These are phyloP conservation scores for Eremochloa ophiuroides DNA, from an alignment of 176 grass and related monocot genomes.

Conservation along the genomic window DNA sequence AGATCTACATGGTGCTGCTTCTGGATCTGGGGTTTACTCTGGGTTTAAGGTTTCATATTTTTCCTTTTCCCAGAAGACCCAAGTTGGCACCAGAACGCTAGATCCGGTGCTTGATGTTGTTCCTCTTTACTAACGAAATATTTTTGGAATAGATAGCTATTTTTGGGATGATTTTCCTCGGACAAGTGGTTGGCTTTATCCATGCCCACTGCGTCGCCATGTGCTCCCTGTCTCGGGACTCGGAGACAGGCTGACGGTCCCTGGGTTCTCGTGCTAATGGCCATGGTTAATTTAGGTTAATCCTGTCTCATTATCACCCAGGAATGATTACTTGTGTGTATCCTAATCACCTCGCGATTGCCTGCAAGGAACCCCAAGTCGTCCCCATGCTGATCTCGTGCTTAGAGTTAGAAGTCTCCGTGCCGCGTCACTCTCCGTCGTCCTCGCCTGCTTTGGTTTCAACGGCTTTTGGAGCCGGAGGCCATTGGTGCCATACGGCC, in stretches of 20 bases:
- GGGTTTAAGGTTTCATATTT: conserved; percentile 35
- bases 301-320: background rate
- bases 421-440: conserved; percentile 18
- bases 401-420: background rate
- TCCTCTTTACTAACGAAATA: background rate
- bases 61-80: background rate
- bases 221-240: background rate
- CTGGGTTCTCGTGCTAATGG: conserved; percentile 14
- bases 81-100: conserved; percentile 11
- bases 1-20: no score
- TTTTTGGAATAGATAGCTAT: background rate
- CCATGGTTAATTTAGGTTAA: background rate
- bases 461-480: conserved; percentile 18
- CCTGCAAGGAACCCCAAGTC: conserved; percentile 19
- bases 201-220: background rate
- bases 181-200: conserved; percentile 20
- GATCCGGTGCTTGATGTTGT: conserved; percentile 6
- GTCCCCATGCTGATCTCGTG: conserved; percentile 18
- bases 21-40: conserved; percentile 27
- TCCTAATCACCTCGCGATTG: conserved; percentile 2
- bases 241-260: background rate
- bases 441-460: conserved; percentile 15
- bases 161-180: background rate
- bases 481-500: conserved; percentile 2
- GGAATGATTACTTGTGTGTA: background rate